These are phyloP conservation scores for Scopulariopsis brevicaulis DNA, from an alignment of 2,329 filamentous ascomycete genomes.

Conservation along the genomic window DNA sequence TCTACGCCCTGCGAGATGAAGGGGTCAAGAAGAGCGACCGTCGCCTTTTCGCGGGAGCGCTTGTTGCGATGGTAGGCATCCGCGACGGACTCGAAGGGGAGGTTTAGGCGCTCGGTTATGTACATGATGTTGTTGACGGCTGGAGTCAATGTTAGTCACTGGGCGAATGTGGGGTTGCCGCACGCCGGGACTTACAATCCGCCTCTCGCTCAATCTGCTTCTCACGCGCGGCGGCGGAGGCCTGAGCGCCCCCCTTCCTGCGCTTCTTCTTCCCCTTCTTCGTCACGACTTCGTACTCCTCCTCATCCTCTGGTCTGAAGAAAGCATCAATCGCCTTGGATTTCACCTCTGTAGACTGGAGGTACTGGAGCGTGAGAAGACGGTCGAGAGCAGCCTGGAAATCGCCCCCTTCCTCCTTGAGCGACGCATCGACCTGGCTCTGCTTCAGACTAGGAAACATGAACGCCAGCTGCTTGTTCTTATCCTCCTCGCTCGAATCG, in stretches of 20 bases:
- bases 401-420: constrained; percentile 58
- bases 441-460: constrained; percentile 63
- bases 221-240: not conserved
- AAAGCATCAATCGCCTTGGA: constrained; percentile 78
- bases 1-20: constrained; percentile 26
- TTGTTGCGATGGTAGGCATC: constrained; percentile 25
- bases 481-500: constrained; percentile 42
- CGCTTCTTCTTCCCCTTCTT: constrained; percentile 26
- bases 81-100: constrained; percentile 27
- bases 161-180: not conserved
- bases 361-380: constrained; percentile 66
- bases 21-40: constrained; percentile 29
- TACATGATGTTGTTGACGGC: constrained; percentile 28
- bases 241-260: not conserved
- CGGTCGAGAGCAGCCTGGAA: constrained; percentile 65
- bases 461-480: constrained; percentile 48
- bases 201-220: not conserved
- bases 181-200: not conserved
- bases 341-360: constrained; percentile 52
- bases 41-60: constrained; percentile 25
- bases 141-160: constrained; percentile 3
- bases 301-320: constrained; percentile 39
- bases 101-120: constrained; percentile 29
- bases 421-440: constrained; percentile 52
- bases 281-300: constrained; percentile 11